phyloP scores from a whole-genome alignment of 1,284 basidiomycete genomes.

The Prillingera fragicola region DNA sequence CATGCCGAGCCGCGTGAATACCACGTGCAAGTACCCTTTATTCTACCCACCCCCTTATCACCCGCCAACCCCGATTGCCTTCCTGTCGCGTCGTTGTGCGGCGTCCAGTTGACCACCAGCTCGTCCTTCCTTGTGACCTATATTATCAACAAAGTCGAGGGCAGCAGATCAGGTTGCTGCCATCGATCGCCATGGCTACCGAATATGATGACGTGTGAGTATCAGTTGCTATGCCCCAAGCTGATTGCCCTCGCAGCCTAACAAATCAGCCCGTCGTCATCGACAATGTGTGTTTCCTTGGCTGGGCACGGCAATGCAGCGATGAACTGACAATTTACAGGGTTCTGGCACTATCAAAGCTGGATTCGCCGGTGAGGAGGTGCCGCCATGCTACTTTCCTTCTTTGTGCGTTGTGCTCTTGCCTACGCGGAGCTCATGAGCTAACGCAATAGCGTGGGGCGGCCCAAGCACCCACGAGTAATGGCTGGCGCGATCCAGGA shows the following conservation, averaged over 20 bases:
- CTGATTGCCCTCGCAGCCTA: conserved; percentile 27
- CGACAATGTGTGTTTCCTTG: conserved; percentile 70
- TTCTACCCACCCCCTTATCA: not conserved
- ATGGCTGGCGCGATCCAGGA: conserved; percentile 71
- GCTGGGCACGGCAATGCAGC: not conserved
- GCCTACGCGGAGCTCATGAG: not conserved
- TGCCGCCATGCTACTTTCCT: conserved; percentile 96
- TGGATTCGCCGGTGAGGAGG: conserved; percentile 94
- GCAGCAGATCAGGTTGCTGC: too few relatives aligned
- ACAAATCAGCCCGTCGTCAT: conserved; percentile 65
- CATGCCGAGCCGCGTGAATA: not conserved
- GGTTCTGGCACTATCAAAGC: conserved; percentile 97
- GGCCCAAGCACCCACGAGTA: conserved; percentile 90
- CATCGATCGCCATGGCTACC: conserved; percentile 34
- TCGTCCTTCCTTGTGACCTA: too few relatives aligned
- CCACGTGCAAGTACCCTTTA: not conserved
- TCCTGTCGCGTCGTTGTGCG: too few relatives aligned
- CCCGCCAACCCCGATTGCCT: too few relatives aligned
- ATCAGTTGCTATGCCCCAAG: conserved; percentile 1
- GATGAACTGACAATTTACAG: conserved; percentile 48
- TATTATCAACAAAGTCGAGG: too few relatives aligned
- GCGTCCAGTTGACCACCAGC: too few relatives aligned
- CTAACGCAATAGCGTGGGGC: conserved; percentile 57
- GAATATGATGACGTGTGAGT: conserved; percentile 46
- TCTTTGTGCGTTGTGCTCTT: conserved; percentile 71